These are phyloP conservation scores for Sphaerosporella brunnea DNA, from an alignment of 495 filamentous ascomycete species.

Conservation along the genomic window DNA sequence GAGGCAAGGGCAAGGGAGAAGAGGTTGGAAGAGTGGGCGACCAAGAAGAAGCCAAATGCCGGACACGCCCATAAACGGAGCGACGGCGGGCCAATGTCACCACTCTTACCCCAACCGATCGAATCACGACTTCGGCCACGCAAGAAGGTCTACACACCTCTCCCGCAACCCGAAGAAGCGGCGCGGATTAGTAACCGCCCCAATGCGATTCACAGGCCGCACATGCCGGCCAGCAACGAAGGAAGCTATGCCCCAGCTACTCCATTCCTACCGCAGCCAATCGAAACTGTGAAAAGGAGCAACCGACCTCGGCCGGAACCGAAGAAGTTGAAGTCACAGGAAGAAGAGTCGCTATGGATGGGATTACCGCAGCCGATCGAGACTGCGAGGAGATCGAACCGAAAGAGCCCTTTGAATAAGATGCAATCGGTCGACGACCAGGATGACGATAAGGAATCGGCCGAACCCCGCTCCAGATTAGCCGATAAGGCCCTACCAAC, in stretches of 20 bases:
- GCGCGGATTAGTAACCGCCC: constrained; percentile 19
- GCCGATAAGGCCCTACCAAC: background rate
- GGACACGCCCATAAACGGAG: background rate
- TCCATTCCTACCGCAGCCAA: constrained; percentile 23
- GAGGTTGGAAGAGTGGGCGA: constrained; percentile 20
- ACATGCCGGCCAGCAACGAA: constrained; percentile 13
- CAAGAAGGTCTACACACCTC: constrained; percentile 24
- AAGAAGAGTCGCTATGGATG: constrained; percentile 16
- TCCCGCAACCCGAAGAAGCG: constrained; percentile 19
- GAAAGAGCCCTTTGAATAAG: constrained; percentile 6
- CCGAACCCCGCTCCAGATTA: background rate
- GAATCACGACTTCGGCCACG: constrained; percentile 8
- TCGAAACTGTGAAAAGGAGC: constrained; percentile 21
- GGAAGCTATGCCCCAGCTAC: constrained; percentile 18
- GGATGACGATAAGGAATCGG: background rate
- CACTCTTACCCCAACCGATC: constrained; percentile 5
- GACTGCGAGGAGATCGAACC: constrained; percentile 11
- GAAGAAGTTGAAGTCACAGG: constrained; percentile 15
- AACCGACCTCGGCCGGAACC: constrained; percentile 14
- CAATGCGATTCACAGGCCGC: constrained; percentile 20
- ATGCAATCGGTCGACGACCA: constrained; percentile 2
- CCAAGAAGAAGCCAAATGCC: constrained; percentile 13
- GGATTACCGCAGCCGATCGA: constrained; percentile 23
- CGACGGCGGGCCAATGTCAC: background rate
- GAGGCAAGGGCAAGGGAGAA: constrained; percentile 22